phyloP scores from a whole-genome alignment of 1,284 basidiomycete species.

The Apiotrichum laibachii region DNA sequence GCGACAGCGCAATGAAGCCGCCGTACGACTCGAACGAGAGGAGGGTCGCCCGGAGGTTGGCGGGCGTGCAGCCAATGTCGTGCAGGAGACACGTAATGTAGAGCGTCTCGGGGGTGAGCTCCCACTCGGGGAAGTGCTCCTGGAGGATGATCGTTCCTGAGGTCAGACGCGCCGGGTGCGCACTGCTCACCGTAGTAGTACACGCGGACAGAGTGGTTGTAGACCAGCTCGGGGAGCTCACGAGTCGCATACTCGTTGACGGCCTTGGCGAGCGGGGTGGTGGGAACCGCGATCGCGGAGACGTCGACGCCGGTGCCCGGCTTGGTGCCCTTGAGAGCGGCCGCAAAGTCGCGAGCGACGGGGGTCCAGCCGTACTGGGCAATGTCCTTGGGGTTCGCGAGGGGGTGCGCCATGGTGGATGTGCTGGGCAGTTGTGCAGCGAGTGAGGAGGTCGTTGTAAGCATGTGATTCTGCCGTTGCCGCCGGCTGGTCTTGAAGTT shows the following conservation, averaged over 20 bases:
- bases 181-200: constrained; percentile 39
- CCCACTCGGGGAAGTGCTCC: constrained; percentile 22
- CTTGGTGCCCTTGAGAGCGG: background rate
- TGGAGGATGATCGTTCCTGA: constrained; percentile 14
- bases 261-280: constrained; percentile 16
- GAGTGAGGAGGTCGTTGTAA: too few relatives aligned
- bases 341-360: constrained; percentile 6
- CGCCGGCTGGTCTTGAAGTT: too few relatives aligned
- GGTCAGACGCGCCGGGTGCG: background rate
- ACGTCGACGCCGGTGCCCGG: background rate
- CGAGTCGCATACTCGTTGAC: constrained; percentile 18
- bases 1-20: constrained; percentile 31
- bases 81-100: constrained; percentile 59
- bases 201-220: constrained; percentile 58
- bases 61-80: constrained; percentile 60
- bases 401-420: too few relatives aligned
- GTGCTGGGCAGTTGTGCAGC: too few relatives aligned
- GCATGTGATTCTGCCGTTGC: too few relatives aligned
- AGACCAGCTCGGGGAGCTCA: constrained; percentile 56
- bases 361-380: constrained; percentile 11
- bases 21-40: constrained; percentile 60
- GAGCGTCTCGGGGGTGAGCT: constrained; percentile 57
- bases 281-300: constrained; percentile 14
- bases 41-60: constrained; percentile 57
- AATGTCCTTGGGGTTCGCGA: too few relatives aligned